Evolutionary conservation across 2,329 filamentous ascomycete species (phyloP).

Genomic region (Pseudocercospora eumusae): DNA sequence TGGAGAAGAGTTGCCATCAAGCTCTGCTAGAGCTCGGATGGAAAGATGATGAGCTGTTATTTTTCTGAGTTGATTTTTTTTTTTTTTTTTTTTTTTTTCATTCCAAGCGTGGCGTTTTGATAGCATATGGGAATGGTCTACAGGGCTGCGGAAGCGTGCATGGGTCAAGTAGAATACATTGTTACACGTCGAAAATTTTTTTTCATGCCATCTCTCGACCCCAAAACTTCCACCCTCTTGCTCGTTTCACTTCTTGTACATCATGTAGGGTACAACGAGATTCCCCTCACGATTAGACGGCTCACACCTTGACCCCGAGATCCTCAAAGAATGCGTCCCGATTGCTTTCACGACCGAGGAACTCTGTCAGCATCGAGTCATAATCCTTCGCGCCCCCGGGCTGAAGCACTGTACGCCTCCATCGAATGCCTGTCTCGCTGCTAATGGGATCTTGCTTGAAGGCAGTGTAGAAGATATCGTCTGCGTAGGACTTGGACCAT

Average conservation of each 20-base stretch:
- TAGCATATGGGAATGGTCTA: background rate
- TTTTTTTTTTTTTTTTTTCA: too few relatives aligned
- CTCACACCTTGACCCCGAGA: slow-evolving; percentile 2
- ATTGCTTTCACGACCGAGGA: slow-evolving; percentile 14
- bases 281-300: background rate
- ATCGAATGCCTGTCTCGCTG: slow-evolving; percentile 5
- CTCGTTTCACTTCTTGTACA: slow-evolving; percentile 31
- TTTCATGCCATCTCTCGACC: too few relatives aligned
- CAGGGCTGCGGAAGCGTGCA: background rate
- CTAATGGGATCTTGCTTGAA: slow-evolving; percentile 14
- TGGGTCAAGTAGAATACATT: too few relatives aligned
- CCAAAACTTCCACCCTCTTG: background rate
- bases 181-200: too few relatives aligned
- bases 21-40: slow-evolving; percentile 66
- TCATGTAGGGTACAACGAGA: too few relatives aligned
- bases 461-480: slow-evolving; percentile 14
- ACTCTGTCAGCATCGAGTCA: slow-evolving; percentile 5
- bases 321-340: slow-evolving; percentile 11
- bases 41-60: slow-evolving; percentile 70
- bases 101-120: background rate
- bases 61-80: slow-evolving; percentile 68
- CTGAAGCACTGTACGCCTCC: slow-evolving; percentile 9
- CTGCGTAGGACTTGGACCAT: slow-evolving; percentile 13
- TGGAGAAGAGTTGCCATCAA: slow-evolving; percentile 67
- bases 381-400: slow-evolving; percentile 15